These are phyloP conservation scores for Lentinula raphanica DNA, from an alignment of 768 basidiomycete species.

Conservation along the genomic window DNA sequence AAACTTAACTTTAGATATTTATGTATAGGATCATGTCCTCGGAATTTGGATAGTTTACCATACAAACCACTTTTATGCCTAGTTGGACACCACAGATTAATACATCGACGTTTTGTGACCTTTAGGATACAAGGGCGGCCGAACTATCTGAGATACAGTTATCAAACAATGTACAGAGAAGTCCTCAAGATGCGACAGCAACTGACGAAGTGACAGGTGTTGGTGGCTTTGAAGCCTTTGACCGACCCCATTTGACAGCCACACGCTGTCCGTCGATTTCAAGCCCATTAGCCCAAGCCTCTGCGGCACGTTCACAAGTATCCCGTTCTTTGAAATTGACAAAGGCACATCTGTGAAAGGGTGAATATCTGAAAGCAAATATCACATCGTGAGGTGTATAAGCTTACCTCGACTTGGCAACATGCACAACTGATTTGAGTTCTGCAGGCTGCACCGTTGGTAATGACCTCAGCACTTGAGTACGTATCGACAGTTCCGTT, in stretches of 20 bases:
- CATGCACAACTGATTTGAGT: constrained; percentile 80
- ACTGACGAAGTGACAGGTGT: constrained; percentile 11
- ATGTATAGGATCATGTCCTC: too few species aligned
- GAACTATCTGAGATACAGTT: too few species aligned
- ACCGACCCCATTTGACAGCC: constrained; percentile 85
- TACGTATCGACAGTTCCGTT: constrained; percentile 71
- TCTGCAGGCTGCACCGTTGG: constrained; percentile 58
- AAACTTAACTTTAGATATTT: neutral
- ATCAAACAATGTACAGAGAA: neutral
- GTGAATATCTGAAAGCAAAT: neutral
- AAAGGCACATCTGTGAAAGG: constrained; percentile 76
- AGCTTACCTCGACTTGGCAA: constrained; percentile 68
- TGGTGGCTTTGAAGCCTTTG: constrained; percentile 41
- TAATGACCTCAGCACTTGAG: constrained; percentile 62
- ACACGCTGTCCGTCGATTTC: constrained; percentile 77
- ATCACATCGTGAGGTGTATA: neutral
- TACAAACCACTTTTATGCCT: too few species aligned
- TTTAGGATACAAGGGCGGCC: too few species aligned
- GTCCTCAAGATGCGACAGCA: constrained; percentile 9
- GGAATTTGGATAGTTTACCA: too few species aligned
- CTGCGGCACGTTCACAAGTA: constrained; percentile 83
- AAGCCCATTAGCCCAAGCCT: constrained; percentile 86
- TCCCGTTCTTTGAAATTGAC: constrained; percentile 84
- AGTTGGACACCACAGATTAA: too few species aligned
- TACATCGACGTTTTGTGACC: too few species aligned